These are phyloP conservation scores for Solanum pinnatisectum DNA, from an alignment of 257 asterid species.

Conservation along the genomic window DNA sequence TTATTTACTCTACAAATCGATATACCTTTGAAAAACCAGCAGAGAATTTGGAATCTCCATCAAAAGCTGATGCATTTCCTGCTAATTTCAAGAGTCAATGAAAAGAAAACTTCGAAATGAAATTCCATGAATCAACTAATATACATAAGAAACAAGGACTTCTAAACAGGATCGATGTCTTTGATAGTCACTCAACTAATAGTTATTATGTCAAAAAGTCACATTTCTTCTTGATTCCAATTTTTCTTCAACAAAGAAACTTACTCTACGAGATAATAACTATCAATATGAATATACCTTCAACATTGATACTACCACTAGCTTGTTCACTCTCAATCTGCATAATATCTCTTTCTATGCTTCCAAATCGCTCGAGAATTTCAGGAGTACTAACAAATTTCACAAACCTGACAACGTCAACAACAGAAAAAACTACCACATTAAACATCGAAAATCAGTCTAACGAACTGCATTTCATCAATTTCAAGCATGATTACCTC, in stretches of 20 bases:
- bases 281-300: conserved; percentile 22
- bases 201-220: background rate
- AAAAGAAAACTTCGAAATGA: background rate
- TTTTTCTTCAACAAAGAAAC: background rate
- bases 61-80: conserved; percentile 15
- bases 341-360: conserved; percentile 57
- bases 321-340: conserved; percentile 60
- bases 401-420: conserved; percentile 47
- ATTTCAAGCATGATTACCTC: conserved; percentile 23
- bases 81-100: conserved; percentile 3
- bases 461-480: background rate
- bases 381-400: conserved; percentile 76
- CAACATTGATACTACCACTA: conserved; percentile 25
- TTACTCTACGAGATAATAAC: background rate
- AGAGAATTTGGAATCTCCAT: conserved; percentile 23
- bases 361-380: conserved; percentile 71
- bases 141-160: background rate
- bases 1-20: background rate
- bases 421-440: background rate
- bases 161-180: fast-evolving
- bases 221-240: background rate
- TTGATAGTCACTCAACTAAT: background rate
- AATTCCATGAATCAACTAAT: background rate
- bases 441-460: background rate
- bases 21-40: conserved; percentile 35